Conservation (phyloP, 345 rosid species). For the Gossypium thurberi region DNA sequence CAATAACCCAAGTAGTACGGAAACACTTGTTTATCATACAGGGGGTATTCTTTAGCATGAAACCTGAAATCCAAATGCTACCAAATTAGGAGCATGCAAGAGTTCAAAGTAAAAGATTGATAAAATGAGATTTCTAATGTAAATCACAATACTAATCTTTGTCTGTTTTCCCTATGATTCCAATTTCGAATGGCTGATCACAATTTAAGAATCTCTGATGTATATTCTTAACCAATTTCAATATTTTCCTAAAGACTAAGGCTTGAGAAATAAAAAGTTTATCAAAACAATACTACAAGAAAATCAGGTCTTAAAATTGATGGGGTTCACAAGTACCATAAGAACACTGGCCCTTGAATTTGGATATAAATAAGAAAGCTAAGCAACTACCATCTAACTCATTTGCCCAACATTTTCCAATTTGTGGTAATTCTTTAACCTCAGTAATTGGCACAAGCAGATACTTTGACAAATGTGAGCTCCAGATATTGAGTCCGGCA, state of each 20-base stretch:
- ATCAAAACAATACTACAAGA: not conserved
- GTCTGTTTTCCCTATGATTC: not conserved
- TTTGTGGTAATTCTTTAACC: not conserved
- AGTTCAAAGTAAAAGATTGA: not conserved
- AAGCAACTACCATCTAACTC: not conserved
- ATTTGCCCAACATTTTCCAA: not conserved
- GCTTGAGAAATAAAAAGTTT: not conserved
- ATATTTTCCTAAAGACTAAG: not conserved
- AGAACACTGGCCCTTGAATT: not conserved
- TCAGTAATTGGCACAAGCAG: not conserved
- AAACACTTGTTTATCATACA: conserved; percentile 54
- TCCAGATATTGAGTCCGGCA: no score
- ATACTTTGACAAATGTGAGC: not conserved
- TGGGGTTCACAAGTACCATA: not conserved
- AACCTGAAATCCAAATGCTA: conserved; percentile 41
- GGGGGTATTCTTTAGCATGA: conserved; percentile 93
- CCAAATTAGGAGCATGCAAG: conserved; percentile 5
- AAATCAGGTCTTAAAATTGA: not conserved
- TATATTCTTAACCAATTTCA: not conserved
- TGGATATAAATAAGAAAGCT: not conserved
- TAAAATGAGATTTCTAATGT: not conserved
- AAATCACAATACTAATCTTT: not conserved
- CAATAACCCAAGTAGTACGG: conserved; percentile 84
- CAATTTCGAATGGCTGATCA: not conserved
- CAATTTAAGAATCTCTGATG: not conserved